Base-by-base conservation (phyloP, 805 yeast species). In the Candida mattraensis region DNA sequence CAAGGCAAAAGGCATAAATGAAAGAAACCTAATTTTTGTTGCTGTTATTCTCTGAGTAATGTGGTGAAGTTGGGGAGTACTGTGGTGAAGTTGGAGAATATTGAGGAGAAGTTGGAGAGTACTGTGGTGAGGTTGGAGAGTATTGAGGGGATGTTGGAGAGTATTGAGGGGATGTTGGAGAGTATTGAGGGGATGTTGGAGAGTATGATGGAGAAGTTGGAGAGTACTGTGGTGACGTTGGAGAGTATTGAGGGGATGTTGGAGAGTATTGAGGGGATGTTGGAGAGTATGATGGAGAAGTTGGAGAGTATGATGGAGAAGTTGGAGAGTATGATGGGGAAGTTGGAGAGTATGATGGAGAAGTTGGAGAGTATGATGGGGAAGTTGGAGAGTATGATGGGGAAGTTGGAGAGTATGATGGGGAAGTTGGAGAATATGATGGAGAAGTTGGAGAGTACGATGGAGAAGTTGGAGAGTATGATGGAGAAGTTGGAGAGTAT, bases 141-240 rank as follows among this genome's bases (percentile, higher is more conserved):
- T 80, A 80, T 24, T 63, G 53, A 42, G 87, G 87, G 5, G 81
- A 73, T 0, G 87, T 84, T 30, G 95, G 95, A 1, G 82, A 72
- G 61, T 87, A 87, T 1, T 69, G 58, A 45, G 95, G 95, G 0
- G 88, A 80, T 0, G 95, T 85, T 41, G 95, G 94, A 0, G 84
- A 74, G 56, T 81, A 82, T 18, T 65, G 49, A 42, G 96, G 97
- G 0, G 91, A 81, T 0, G 95, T 86, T 44, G 93, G 91, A 0
- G 78, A 68, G 54, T 82, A 83, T 4, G 63, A 52, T 45, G 84
- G 84, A 1, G 84, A 76, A 0, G 93, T 84, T 33, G 94, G 94
- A 3, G 81, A 71, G 58, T 87, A 88, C 7, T 70, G 56, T 51
- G 95, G 95, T 0, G 89, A 80, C 0, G 95, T 84, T 44, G 95